A percentile compares a stretch with the other conserved stretches of the same genome.
Evolutionary conservation across 805 yeast genomes (phyloP).

Genomic region (Ogataea nakhonphanomensis): DNA sequence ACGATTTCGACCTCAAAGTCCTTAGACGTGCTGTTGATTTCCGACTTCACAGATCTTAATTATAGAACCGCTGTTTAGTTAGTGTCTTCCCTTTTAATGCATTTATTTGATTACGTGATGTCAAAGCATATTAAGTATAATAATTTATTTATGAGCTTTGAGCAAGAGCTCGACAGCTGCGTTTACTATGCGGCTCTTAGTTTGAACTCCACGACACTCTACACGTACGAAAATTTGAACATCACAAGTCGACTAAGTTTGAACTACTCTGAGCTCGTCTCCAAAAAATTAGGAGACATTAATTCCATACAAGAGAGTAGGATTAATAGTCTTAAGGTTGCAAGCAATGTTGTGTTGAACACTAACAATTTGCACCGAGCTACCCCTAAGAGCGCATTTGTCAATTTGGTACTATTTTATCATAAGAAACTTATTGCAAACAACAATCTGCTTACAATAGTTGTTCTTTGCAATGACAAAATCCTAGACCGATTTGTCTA

Average conservation of each 20-base stretch:
- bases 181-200: slow-evolving; percentile 31
- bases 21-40: slow-evolving; percentile 48
- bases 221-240: slow-evolving; percentile 50
- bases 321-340: slow-evolving; percentile 26
- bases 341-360: slow-evolving; percentile 20
- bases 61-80: slow-evolving; percentile 14
- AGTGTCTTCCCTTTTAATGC: no score
- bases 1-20: slow-evolving; percentile 15
- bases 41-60: slow-evolving; percentile 62
- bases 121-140: background rate
- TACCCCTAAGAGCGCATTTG: slow-evolving; percentile 31
- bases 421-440: slow-evolving; percentile 44
- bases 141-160: slow-evolving; percentile 4
- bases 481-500: slow-evolving; percentile 45
- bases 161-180: slow-evolving; percentile 12
- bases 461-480: slow-evolving; percentile 43
- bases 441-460: slow-evolving; percentile 50
- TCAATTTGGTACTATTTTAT: slow-evolving; percentile 40
- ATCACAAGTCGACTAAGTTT: slow-evolving; percentile 41
- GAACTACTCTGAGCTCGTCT: slow-evolving; percentile 51
- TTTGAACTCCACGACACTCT: slow-evolving; percentile 55
- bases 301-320: slow-evolving; percentile 41
- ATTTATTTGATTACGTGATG: background rate
- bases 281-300: slow-evolving; percentile 52
- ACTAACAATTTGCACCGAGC: slow-evolving; percentile 24